These are phyloP conservation scores for Salix brachista DNA, from an alignment of 345 rosid genomes.

Conservation along the genomic window DNA sequence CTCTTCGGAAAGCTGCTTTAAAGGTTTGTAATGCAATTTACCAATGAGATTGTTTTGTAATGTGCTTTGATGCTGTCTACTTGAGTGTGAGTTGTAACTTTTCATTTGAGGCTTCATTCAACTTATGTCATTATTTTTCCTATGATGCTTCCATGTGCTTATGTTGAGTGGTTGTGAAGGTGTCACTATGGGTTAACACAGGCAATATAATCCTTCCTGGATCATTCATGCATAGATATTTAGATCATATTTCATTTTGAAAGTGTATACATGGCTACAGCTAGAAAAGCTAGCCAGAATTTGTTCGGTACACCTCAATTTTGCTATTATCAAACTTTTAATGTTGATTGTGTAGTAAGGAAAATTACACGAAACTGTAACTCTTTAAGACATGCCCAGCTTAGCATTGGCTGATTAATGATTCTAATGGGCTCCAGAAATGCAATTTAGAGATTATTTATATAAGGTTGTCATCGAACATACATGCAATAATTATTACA, in stretches of 20 bases:
- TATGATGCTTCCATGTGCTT: background rate
- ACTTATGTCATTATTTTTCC: background rate
- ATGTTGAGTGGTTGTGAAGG: background rate
- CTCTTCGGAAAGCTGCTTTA: conserved; percentile 87
- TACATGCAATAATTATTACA: background rate
- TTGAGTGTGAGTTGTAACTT: background rate
- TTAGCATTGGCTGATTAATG: background rate
- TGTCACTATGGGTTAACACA: background rate
- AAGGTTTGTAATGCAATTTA: conserved; percentile 47
- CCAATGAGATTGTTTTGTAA: background rate
- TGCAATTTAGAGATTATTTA: background rate
- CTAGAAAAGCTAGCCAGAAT: background rate
- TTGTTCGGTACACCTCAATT: background rate
- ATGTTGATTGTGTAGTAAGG: background rate
- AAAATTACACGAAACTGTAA: background rate
- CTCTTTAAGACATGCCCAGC: background rate
- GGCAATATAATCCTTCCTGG: background rate
- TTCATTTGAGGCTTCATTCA: background rate
- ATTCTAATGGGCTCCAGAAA: background rate
- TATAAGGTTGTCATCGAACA: background rate
- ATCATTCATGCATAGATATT: background rate
- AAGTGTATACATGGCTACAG: background rate
- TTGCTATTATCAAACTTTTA: no score
- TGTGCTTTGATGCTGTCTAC: background rate
- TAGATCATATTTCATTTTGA: background rate